Evolutionary conservation across 768 basidiomycete species (phyloP), one percentile per base, ranked within the genome.

Genomic region (Phallus indusiatus): DNA sequence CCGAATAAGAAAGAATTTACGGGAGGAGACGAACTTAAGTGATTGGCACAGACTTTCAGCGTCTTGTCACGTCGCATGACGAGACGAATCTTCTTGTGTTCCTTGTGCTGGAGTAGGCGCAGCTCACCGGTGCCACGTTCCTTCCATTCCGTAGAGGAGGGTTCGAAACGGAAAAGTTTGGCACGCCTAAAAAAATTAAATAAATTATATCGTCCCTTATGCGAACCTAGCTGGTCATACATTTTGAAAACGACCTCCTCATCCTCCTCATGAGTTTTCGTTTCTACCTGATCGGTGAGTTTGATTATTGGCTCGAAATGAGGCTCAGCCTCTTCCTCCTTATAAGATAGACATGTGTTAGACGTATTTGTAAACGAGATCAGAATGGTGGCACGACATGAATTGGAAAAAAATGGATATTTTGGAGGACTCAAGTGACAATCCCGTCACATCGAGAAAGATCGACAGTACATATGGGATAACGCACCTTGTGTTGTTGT

Each of bases 61-160:
- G 96, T 99, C 85, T 97, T 97, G 81, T 99, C 96, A 74, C 96
- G 90, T 76, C 95, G 81, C 96, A 99, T 99, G 71, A 99, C 93
- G 62, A 99, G 82, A 63, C 96, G 83, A 68, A 95, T 80, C 75
- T 94, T 97, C 78, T 87, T 85, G 53, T 86, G 87, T 69, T 84
- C 83, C 73, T 88, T 92, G 79, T 96, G 90, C 66, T 83, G 76
- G 63, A 99, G 84, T 59, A 99, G 80, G 71, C 92, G 88, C 64
- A 92, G 94, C 71, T 95, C 93, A 50, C 95, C 95, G 16, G 94
- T 98, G 46, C 95, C 95, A 35, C 96, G 77, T 76, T 99, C 96
- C 73, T 99, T 99, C 96, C 96, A 99, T 75, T 98, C 95, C 54
- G 82, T 76, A 53, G 82, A 76, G 35, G 68, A 72, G 61, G 80